phyloP scores from a whole-genome alignment of 805 yeast genomes.

The Nematodospora valgi region DNA sequence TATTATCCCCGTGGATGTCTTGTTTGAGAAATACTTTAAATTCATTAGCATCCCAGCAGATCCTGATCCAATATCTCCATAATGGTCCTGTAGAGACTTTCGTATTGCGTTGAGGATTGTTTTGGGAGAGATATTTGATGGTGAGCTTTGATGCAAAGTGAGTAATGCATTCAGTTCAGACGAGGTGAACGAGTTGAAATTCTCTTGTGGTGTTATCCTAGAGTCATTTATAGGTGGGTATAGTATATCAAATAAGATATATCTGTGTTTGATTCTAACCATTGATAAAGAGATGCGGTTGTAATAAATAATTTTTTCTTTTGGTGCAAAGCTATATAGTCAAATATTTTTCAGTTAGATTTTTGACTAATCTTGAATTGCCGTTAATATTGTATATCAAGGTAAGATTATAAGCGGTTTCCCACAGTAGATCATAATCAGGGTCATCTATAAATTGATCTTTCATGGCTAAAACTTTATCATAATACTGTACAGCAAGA shows the following conservation, averaged over 20 bases:
- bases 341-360: slow-evolving; percentile 58
- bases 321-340: neutral
- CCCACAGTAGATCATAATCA: slow-evolving; percentile 58
- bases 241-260: slow-evolving; percentile 74
- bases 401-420: slow-evolving; percentile 83
- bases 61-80: slow-evolving; percentile 80
- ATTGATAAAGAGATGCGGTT: slow-evolving; percentile 30
- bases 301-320: neutral
- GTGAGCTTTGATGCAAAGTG: slow-evolving; percentile 49
- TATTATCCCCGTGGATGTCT: slow-evolving; percentile 80
- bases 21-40: slow-evolving; percentile 75
- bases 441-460: slow-evolving; percentile 38
- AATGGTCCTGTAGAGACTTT: slow-evolving; percentile 53
- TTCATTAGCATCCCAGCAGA: slow-evolving; percentile 55
- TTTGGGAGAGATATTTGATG: slow-evolving; percentile 45
- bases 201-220: slow-evolving; percentile 6
- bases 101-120: slow-evolving; percentile 52
- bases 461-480: slow-evolving; percentile 52
- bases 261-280: slow-evolving; percentile 88
- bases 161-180: slow-evolving; percentile 39
- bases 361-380: slow-evolving; percentile 60
- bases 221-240: slow-evolving; percentile 43
- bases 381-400: slow-evolving; percentile 76
- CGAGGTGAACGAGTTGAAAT: slow-evolving; percentile 18
- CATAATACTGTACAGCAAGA: slow-evolving; percentile 71